phyloP scores from a whole-genome alignment of 495 filamentous ascomycete genomes.

The Trichoderma orchidacearum region DNA sequence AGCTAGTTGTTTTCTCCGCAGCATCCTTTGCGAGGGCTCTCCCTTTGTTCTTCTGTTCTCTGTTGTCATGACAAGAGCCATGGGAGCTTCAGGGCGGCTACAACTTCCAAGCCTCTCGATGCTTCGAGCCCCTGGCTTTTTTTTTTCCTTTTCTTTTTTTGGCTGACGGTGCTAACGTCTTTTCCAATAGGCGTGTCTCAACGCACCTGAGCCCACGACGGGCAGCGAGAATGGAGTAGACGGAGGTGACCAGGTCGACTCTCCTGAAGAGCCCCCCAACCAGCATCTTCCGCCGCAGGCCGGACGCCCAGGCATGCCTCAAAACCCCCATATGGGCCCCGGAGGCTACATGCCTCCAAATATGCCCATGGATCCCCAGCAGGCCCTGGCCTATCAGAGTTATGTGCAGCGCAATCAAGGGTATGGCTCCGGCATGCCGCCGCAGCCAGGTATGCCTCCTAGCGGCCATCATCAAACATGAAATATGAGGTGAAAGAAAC shows the following conservation, averaged over 20 bases:
- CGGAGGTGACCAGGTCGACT: constrained; percentile 45
- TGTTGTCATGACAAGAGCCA: too few species aligned
- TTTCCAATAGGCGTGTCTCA: constrained; percentile 71
- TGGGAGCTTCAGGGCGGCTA: too few species aligned
- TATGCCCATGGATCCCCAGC: constrained; percentile 41
- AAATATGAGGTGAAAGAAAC: too few species aligned
- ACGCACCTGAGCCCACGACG: constrained; percentile 87
- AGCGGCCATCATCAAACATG: constrained; percentile 41
- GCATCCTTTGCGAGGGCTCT: neutral
- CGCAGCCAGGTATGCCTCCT: constrained; percentile 38
- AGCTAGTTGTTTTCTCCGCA: constrained; percentile 1
- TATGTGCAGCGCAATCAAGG: constrained; percentile 42
- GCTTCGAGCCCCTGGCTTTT: too few species aligned
- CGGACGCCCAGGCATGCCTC: constrained; percentile 34
- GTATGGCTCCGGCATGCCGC: constrained; percentile 35
- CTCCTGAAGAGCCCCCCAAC: constrained; percentile 47
- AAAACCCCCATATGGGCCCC: constrained; percentile 36
- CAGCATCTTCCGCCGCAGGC: constrained; percentile 44
- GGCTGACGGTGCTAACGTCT: constrained; percentile 11
- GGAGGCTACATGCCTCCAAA: constrained; percentile 28
- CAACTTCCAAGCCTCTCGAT: too few species aligned
- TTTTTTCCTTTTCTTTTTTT: too few species aligned
- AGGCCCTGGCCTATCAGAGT: constrained; percentile 46
- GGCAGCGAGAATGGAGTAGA: constrained; percentile 86
- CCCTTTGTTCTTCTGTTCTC: neutral